phyloP scores from a whole-genome alignment of 2,329 filamentous ascomycete species.

The Exophiala dermatitidis region DNA sequence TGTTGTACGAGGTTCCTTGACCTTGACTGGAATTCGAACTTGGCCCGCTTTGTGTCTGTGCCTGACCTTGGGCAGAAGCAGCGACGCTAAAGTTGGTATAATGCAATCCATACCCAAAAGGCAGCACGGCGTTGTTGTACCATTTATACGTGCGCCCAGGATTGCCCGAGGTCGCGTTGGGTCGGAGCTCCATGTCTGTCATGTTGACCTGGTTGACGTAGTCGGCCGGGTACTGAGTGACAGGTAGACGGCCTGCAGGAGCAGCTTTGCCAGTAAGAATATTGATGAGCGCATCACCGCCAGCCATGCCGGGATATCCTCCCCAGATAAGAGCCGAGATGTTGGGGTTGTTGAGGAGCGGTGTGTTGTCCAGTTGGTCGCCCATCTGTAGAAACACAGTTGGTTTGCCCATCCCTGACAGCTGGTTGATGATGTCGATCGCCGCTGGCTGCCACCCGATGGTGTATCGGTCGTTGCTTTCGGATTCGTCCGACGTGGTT shows the following conservation, averaged over 20 bases:
- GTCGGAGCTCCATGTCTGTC: conserved; percentile 38
- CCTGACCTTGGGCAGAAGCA: background rate
- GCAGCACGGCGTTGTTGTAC: conserved; percentile 38
- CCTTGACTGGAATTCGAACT: conserved; percentile 10
- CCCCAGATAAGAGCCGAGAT: conserved; percentile 40
- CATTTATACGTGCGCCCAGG: conserved; percentile 42
- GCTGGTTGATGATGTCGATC: conserved; percentile 35
- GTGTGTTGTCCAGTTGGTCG: conserved; percentile 39
- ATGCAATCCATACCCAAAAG: conserved; percentile 40
- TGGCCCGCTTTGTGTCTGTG: background rate
- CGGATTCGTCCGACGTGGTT: conserved; percentile 38
- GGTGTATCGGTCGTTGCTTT: conserved; percentile 36
- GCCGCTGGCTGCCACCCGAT: conserved; percentile 41
- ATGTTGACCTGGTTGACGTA: conserved; percentile 39
- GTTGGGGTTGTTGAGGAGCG: conserved; percentile 35
- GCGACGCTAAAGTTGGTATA: conserved; percentile 36
- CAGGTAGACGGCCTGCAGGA: conserved; percentile 37
- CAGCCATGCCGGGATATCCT: conserved; percentile 41
- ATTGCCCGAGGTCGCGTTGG: conserved; percentile 30
- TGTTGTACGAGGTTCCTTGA: conserved; percentile 29
- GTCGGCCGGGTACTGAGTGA: conserved; percentile 36
- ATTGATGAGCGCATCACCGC: conserved; percentile 38
- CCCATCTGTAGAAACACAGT: conserved; percentile 40
- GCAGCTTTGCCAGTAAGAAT: conserved; percentile 38
- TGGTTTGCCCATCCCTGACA: conserved; percentile 35